phyloP scores from a whole-genome alignment of 495 filamentous ascomycete genomes.

The Neurospora sp. region DNA sequence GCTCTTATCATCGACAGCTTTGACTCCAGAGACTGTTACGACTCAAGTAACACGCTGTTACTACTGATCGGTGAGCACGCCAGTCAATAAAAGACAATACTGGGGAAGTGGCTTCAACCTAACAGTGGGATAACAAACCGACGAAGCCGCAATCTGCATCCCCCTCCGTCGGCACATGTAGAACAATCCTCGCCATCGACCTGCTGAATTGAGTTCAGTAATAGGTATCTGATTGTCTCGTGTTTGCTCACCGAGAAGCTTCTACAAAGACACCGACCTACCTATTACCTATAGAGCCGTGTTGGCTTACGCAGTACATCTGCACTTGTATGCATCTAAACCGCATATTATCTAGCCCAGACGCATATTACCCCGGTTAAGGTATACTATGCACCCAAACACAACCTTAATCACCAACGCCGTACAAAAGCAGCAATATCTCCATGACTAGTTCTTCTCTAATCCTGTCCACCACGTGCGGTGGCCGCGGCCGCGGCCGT shows the following conservation, averaged over 20 bases:
- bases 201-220: not conserved
- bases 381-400: too few relatives aligned
- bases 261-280: too few relatives aligned
- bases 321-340: too few relatives aligned
- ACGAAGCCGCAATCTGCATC: not conserved
- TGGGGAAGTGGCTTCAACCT: not conserved
- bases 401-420: too few relatives aligned
- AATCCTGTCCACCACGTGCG: not conserved
- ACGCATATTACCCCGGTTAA: too few relatives aligned
- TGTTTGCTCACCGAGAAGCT: not conserved
- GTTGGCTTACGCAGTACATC: too few relatives aligned
- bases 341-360: too few relatives aligned
- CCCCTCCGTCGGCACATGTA: not conserved
- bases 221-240: not conserved
- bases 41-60: not conserved
- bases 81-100: not conserved
- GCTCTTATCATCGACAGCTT: not conserved
- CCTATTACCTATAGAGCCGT: too few relatives aligned
- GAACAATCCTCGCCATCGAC: not conserved
- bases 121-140: not conserved
- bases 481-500: not conserved
- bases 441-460: not conserved
- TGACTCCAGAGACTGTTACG: not conserved
- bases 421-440: too few relatives aligned
- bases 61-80: not conserved